These are phyloP conservation scores for Bassia scoparia DNA, from an alignment of 148 eudicot species.

Conservation along the genomic window DNA sequence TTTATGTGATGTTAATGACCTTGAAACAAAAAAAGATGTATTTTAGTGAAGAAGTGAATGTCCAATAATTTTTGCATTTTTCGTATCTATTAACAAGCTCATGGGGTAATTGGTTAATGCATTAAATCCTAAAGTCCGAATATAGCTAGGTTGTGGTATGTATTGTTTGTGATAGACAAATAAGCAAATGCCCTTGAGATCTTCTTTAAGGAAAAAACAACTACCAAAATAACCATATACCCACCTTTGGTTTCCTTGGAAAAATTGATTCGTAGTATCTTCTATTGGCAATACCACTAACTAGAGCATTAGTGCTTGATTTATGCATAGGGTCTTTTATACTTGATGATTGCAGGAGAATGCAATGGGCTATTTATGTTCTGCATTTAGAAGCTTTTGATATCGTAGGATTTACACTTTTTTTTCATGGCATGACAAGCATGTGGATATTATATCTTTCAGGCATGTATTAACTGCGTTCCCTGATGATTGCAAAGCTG, in stretches of 20 bases:
- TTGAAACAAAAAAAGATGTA: too few species aligned
- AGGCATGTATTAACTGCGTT: slow-evolving; percentile 7
- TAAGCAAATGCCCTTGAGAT: not conserved
- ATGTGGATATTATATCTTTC: slow-evolving; percentile 9
- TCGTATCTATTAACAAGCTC: too few species aligned
- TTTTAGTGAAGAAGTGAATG: too few species aligned
- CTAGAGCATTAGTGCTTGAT: too few species aligned
- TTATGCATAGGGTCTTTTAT: not conserved
- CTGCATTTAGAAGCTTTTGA: not conserved
- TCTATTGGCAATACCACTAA: too few species aligned
- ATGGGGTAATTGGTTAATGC: too few species aligned
- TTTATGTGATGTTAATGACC: too few species aligned
- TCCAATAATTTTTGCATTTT: too few species aligned
- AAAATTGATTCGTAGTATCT: too few species aligned
- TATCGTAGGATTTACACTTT: not conserved
- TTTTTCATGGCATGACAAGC: not conserved
- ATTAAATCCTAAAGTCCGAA: too few species aligned
- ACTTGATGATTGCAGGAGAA: not conserved
- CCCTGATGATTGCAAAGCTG: slow-evolving; percentile 26
- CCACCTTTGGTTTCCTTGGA: too few species aligned
- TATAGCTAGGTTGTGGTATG: too few species aligned
- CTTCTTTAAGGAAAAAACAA: not conserved
- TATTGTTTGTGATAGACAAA: not conserved
- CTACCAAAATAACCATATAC: not conserved
- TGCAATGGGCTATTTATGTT: not conserved